Percentiles rank a stretch among this genome's conserved stretches.
Conservation (phyloP, 805 yeast genomes). For the Candida cerambycidarum region DNA sequence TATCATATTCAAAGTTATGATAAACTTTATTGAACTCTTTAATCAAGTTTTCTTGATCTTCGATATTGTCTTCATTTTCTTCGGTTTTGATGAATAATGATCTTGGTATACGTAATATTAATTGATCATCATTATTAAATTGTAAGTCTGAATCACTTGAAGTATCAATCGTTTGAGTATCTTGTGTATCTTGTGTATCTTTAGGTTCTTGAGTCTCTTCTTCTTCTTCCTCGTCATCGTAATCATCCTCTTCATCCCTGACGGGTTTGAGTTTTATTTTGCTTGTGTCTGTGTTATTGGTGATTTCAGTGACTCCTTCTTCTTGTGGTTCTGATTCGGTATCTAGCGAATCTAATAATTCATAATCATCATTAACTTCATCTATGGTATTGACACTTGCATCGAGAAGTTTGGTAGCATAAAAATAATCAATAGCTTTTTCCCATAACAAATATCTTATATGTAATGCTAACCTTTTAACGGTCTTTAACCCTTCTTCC, state of each 20-base stretch:
- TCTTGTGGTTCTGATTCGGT: slow-evolving; percentile 17
- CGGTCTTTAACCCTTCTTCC: slow-evolving; percentile 42
- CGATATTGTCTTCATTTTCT: slow-evolving; percentile 17
- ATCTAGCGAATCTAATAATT: slow-evolving; percentile 34
- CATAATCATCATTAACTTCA: slow-evolving; percentile 35
- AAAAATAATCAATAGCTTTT: slow-evolving; percentile 56
- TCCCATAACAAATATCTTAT: slow-evolving; percentile 72
- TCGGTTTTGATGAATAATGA: slow-evolving; percentile 21
- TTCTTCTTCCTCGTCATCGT: slow-evolving; percentile 30
- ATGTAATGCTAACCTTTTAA: slow-evolving; percentile 52
- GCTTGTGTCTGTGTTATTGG: neutral
- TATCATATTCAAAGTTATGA: slow-evolving; percentile 74
- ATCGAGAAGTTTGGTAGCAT: slow-evolving; percentile 23
- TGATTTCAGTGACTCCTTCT: slow-evolving; percentile 13
- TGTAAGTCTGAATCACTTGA: slow-evolving; percentile 5
- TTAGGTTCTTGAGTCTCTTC: slow-evolving; percentile 16
- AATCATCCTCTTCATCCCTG: slow-evolving; percentile 41
- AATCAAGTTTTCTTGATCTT: slow-evolving; percentile 48
- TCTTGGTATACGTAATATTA: slow-evolving; percentile 34
- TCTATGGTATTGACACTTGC: slow-evolving; percentile 23
- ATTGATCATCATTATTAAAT: slow-evolving; percentile 29
- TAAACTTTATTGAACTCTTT: slow-evolving; percentile 70
- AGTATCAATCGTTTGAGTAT: too few species aligned
- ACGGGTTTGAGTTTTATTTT: slow-evolving; percentile 8
- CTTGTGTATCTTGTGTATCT: slow-evolving; percentile 6